These are phyloP conservation scores for Candida labiduridarum DNA, from an alignment of 1,139 yeast genomes.

Conservation along the genomic window DNA sequence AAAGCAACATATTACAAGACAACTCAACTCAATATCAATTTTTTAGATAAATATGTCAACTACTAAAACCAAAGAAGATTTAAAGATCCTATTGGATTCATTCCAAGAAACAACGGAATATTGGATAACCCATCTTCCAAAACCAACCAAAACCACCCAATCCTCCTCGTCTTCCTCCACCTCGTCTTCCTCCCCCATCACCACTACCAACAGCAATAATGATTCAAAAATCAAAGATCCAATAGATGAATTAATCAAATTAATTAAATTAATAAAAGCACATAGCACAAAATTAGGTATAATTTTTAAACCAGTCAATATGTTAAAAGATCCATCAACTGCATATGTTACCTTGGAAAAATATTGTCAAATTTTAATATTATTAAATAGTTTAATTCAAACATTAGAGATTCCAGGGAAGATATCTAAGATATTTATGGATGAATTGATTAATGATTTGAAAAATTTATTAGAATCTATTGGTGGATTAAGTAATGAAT, in stretches of 20 bases:
- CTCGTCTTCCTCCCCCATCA: conserved; percentile 16
- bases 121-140: conserved; percentile 26
- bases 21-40: neutral
- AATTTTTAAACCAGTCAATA: conserved; percentile 63
- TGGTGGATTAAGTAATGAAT: conserved; percentile 22
- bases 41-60: neutral
- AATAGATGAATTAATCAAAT: conserved; percentile 57
- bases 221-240: conserved; percentile 40
- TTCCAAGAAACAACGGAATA: conserved; percentile 37
- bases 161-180: conserved; percentile 18
- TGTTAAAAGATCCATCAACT: conserved; percentile 35
- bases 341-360: conserved; percentile 57
- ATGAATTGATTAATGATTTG: conserved; percentile 34
- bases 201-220: too few relatives aligned
- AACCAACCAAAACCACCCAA: conserved; percentile 8
- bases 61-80: conserved; percentile 21
- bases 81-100: conserved; percentile 31
- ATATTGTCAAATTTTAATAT: conserved; percentile 45
- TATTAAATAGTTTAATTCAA: conserved; percentile 47
- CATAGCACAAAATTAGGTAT: conserved; percentile 81
- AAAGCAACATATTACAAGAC: too few relatives aligned
- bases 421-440: conserved; percentile 44
- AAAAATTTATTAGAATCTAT: conserved; percentile 13
- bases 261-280: conserved; percentile 65
- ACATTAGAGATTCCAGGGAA: conserved; percentile 7